Conservation (phyloP, 2,329 filamentous ascomycete genomes). For the Hymenoscyphus fructigenus region DNA sequence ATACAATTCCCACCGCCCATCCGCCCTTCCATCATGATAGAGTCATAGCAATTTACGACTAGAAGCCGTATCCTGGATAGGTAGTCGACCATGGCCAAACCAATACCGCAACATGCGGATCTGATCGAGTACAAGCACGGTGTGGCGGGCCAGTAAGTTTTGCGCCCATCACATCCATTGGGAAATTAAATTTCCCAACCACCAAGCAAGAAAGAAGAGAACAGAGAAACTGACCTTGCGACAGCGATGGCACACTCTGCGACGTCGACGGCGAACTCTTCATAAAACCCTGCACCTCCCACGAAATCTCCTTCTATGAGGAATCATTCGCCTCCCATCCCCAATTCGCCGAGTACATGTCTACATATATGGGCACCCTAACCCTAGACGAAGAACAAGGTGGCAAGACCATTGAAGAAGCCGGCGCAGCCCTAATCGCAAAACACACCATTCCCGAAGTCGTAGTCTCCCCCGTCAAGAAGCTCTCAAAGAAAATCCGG, state of each 20-base stretch:
- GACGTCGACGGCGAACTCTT: constrained; percentile 81
- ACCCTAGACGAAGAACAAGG: constrained; percentile 59
- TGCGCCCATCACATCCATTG: background rate
- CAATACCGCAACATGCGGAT: constrained; percentile 47
- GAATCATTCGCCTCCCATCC: constrained; percentile 61
- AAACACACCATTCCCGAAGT: constrained; percentile 32
- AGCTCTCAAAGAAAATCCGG: constrained; percentile 51
- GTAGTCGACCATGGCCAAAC: constrained; percentile 40
- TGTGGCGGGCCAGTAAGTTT: constrained; percentile 79
- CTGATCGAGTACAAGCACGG: constrained; percentile 71
- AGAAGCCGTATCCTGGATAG: constrained; percentile 27
- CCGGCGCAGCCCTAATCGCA: constrained; percentile 40
- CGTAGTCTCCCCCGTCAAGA: constrained; percentile 20
- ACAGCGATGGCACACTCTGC: constrained; percentile 84
- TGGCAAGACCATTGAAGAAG: constrained; percentile 49
- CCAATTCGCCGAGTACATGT: constrained; percentile 78
- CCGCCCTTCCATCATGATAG: constrained; percentile 33
- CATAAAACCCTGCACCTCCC: constrained; percentile 87
- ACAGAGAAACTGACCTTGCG: constrained; percentile 25
- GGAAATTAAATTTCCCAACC: background rate
- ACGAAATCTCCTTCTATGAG: constrained; percentile 90
- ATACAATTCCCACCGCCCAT: constrained; percentile 16
- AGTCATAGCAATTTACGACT: constrained; percentile 31
- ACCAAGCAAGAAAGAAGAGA: constrained; percentile 3
- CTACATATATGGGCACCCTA: constrained; percentile 79